Percentiles rank a stretch among this genome's conserved stretches.
Conservation (phyloP, 2,329 filamentous ascomycete genomes). For the Tolypocladium tropicale region DNA sequence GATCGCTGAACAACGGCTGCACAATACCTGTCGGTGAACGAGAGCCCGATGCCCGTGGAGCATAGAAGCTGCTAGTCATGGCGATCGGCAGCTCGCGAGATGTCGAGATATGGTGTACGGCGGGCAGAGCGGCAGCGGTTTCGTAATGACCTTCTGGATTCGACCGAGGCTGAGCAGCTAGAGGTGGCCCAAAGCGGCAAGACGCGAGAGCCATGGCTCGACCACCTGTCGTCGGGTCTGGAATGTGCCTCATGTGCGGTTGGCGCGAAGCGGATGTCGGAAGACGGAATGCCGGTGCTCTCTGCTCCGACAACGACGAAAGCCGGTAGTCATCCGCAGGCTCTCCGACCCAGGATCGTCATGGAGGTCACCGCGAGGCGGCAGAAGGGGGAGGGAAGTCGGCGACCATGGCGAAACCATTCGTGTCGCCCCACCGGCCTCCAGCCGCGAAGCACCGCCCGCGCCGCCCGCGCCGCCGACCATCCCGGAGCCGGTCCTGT, state of each 20-base stretch:
- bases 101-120: background rate
- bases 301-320: too few relatives aligned
- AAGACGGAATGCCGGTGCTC: background rate
- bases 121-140: background rate
- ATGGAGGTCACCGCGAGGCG: too few relatives aligned
- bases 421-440: background rate
- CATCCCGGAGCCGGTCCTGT: background rate
- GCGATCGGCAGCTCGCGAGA: background rate
- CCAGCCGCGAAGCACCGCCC: too few relatives aligned
- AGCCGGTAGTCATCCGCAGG: too few relatives aligned
- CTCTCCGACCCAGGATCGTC: too few relatives aligned
- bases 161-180: slow-evolving; percentile 12
- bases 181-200: slow-evolving; percentile 6
- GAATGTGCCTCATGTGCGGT: too few relatives aligned
- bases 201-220: background rate
- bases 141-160: slow-evolving; percentile 1
- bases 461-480: too few relatives aligned
- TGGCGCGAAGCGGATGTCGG: background rate
- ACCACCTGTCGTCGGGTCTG: too few relatives aligned
- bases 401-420: background rate
- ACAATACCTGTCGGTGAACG: background rate
- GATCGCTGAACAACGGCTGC: background rate
- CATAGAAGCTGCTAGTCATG: background rate
- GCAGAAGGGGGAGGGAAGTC: background rate
- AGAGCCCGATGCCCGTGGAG: background rate